A percentile compares a stretch with the other conserved stretches of the same genome.
Conservation (phyloP, 148 eudicot species). For the Rhododendron ovatum region DNA sequence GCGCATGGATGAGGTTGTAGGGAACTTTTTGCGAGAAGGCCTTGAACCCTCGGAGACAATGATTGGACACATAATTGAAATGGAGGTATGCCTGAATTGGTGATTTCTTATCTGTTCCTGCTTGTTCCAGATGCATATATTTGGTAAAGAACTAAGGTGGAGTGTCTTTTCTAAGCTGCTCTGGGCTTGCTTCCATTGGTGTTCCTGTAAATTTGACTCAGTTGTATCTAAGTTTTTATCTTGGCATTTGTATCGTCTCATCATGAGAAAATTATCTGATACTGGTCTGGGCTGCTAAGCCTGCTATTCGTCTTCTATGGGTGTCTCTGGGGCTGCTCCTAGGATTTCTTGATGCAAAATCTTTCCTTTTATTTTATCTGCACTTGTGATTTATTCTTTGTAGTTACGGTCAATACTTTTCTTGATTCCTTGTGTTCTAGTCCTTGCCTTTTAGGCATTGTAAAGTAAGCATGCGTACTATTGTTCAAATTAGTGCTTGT, state of each 20-base stretch:
- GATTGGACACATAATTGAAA: slow-evolving; percentile 81
- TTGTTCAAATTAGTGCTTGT: neutral
- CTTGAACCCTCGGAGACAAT: slow-evolving; percentile 77
- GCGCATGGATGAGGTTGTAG: slow-evolving; percentile 84
- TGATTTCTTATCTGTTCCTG: neutral
- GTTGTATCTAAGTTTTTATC: neutral
- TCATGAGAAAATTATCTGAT: neutral
- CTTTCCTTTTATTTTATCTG: neutral
- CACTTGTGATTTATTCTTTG: neutral
- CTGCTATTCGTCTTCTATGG: neutral
- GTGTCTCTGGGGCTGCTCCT: neutral
- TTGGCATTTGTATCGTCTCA: neutral
- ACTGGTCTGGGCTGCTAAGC: neutral
- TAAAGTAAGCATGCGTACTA: neutral
- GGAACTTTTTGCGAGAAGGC: slow-evolving; percentile 70
- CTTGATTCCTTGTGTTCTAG: neutral
- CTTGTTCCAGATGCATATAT: neutral
- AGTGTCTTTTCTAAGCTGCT: neutral
- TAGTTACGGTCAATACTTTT: neutral
- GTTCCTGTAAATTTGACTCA: neutral
- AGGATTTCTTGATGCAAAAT: neutral
- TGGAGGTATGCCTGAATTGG: slow-evolving; percentile 65
- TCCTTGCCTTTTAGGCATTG: neutral
- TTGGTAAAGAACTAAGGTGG: neutral
- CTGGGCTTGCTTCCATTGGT: neutral